phyloP scores from a whole-genome alignment of 192 early-diverging fungal species.

The Glomus cerebriforme region DNA sequence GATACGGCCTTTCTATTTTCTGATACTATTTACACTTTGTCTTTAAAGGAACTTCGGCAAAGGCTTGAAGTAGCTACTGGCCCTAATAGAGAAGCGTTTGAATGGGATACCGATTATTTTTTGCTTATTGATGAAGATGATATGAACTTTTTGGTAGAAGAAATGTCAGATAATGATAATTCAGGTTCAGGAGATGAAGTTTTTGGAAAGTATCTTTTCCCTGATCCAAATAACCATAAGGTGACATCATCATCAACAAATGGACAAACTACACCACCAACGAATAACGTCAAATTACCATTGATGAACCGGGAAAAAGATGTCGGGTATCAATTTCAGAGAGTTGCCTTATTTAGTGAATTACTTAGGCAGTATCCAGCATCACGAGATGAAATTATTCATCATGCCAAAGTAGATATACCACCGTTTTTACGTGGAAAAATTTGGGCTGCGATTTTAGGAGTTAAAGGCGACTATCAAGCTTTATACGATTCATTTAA shows the following conservation, averaged over 20 bases:
- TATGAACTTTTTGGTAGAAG: slow-evolving; percentile 56
- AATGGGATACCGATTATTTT: slow-evolving; percentile 62
- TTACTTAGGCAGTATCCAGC: slow-evolving; percentile 61
- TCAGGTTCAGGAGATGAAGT: slow-evolving; percentile 41
- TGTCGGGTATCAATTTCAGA: slow-evolving; percentile 60
- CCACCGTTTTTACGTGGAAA: slow-evolving; percentile 61
- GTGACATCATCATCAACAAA: neutral
- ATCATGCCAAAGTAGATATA: slow-evolving; percentile 64
- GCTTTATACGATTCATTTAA: slow-evolving; percentile 53
- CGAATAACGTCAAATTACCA: slow-evolving; percentile 45
- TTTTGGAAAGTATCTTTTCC: slow-evolving; percentile 11
- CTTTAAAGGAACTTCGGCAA: slow-evolving; percentile 51
- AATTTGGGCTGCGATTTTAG: slow-evolving; percentile 69
- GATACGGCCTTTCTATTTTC: slow-evolving; percentile 53
- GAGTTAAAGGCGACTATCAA: slow-evolving; percentile 57
- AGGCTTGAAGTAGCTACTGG: slow-evolving; percentile 45
- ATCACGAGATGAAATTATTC: slow-evolving; percentile 54
- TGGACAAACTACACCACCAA: slow-evolving; percentile 31
- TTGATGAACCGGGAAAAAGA: slow-evolving; percentile 59
- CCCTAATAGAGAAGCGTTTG: slow-evolving; percentile 49
- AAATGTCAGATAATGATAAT: slow-evolving; percentile 30
- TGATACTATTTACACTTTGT: slow-evolving; percentile 45
- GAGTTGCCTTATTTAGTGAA: slow-evolving; percentile 54
- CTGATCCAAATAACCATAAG: slow-evolving; percentile 1
- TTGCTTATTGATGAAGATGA: slow-evolving; percentile 57